These are phyloP conservation scores for Syncephalastrum sp. DNA, from an alignment of 371 early-diverging fungal genomes.

Conservation along the genomic window DNA sequence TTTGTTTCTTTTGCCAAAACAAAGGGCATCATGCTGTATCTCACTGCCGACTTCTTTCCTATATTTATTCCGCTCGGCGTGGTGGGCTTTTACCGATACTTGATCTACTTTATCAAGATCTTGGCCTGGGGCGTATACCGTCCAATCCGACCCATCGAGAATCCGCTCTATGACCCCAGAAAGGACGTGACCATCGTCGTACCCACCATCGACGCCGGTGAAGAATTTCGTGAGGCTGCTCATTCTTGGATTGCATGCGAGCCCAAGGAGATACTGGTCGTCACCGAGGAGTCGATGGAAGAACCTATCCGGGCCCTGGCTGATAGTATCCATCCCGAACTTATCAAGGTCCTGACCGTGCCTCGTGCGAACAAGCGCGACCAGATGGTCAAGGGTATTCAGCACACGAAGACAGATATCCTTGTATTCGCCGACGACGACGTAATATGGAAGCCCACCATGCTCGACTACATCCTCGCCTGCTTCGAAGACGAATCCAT, in stretches of 20 bases:
- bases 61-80: slow-evolving; percentile 74
- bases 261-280: slow-evolving; percentile 64
- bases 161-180: slow-evolving; percentile 53
- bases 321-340: slow-evolving; percentile 38
- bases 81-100: slow-evolving; percentile 72
- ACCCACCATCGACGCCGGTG: slow-evolving; percentile 78
- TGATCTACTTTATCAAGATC: slow-evolving; percentile 67
- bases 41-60: slow-evolving; percentile 71
- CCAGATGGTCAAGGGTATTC: slow-evolving; percentile 74
- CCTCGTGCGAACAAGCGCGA: slow-evolving; percentile 66
- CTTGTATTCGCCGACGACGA: slow-evolving; percentile 79
- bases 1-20: no score
- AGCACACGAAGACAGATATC: slow-evolving; percentile 63
- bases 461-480: slow-evolving; percentile 66
- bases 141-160: slow-evolving; percentile 48
- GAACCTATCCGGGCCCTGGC: slow-evolving; percentile 50
- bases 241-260: slow-evolving; percentile 65
- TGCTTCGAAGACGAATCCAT: slow-evolving; percentile 74
- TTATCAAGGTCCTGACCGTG: slow-evolving; percentile 53
- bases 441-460: slow-evolving; percentile 67
- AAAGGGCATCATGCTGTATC: slow-evolving; percentile 58
- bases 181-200: slow-evolving; percentile 74
- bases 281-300: slow-evolving; percentile 57
- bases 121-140: slow-evolving; percentile 55
- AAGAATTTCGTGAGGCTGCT: slow-evolving; percentile 69